phyloP scores from a whole-genome alignment of 1,139 yeast species.

The Pneumocystis murina region DNA sequence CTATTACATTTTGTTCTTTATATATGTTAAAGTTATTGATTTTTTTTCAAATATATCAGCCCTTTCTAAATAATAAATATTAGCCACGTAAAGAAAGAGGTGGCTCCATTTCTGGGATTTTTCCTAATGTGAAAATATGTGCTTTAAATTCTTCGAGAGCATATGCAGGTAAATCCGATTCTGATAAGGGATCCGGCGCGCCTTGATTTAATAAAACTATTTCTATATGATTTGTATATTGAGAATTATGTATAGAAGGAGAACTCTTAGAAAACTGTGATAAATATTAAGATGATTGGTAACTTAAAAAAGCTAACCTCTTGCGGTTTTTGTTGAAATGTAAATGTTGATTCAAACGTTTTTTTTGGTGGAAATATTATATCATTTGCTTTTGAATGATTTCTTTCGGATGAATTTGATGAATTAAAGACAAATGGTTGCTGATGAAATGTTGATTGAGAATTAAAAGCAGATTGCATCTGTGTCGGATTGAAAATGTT shows the following conservation, averaged over 20 bases:
- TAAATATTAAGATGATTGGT: neutral
- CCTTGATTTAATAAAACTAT: neutral
- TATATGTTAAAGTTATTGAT: no score
- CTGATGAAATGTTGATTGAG: neutral
- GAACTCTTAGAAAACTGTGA: neutral
- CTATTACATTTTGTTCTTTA: no score
- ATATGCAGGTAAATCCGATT: constrained; percentile 30
- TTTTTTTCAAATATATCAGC: neutral
- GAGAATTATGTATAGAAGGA: neutral
- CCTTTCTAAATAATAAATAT: constrained; percentile 18
- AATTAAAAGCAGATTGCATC: neutral
- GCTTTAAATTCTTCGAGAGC: constrained; percentile 40
- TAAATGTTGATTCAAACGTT: neutral
- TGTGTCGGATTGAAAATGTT: neutral
- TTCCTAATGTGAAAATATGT: constrained; percentile 41
- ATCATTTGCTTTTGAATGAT: neutral
- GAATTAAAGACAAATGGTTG: neutral
- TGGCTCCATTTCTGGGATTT: constrained; percentile 68
- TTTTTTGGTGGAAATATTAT: neutral
- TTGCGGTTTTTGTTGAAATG: neutral
- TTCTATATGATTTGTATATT: neutral
- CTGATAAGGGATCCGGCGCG: constrained; percentile 5
- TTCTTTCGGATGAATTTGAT: neutral
- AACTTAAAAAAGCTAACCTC: neutral
- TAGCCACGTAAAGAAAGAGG: constrained; percentile 31